Base-by-base conservation (phyloP, 139 green algal species). In the Desmodesmus armatus region DNA sequence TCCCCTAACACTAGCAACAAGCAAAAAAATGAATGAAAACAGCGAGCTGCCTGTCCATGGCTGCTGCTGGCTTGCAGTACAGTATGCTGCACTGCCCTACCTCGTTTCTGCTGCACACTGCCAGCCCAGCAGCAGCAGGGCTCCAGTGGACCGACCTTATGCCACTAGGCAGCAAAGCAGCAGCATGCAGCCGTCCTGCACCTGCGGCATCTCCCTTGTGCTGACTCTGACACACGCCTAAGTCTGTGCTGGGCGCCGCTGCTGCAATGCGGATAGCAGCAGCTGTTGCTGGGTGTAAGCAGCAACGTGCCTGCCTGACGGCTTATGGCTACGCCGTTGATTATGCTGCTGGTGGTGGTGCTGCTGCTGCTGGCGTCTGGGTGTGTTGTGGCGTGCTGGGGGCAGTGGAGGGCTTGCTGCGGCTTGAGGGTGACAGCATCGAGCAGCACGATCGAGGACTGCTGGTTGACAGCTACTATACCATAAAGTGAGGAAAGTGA, bases 51-150 rank as follows among this genome's bases (percentile, higher is more conserved):
- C 35, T 77, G 40, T 53, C 69, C 39, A 77, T 27, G 9, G 60
- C 17, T n/a, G 11, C 5, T 69, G 13, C 15, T 33, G 60, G 11
- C 11, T 55, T 7, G 9, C 7, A 55, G 47, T 13, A 0, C 58
- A n/a, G 25, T 67, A 67, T 35, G 27, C 9, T 44, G 65, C 65
- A 15, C 65, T 74, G n/a, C 41, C 29, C 65, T 31, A n/a, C 25
- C 60, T 35, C 60, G 23, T 72, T 49, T 33, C 76, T 82, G 76
- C 55, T 82, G 76, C 41, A 55, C 9, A 82, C 55, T 49, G 76
- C 76, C 25, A 82, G 76, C 3, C 27, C 55, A 15, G 76, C 31
- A 5, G 35, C 15, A 2, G 44, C 51, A 3, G 76, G 76, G 40
- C 76, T 72, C 76, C 76, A 82, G 23, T 71, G 39, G 31, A 71